These are phyloP conservation scores for Papiliotrema fonsecae DNA, from an alignment of 1,284 basidiomycete species.

Conservation along the genomic window DNA sequence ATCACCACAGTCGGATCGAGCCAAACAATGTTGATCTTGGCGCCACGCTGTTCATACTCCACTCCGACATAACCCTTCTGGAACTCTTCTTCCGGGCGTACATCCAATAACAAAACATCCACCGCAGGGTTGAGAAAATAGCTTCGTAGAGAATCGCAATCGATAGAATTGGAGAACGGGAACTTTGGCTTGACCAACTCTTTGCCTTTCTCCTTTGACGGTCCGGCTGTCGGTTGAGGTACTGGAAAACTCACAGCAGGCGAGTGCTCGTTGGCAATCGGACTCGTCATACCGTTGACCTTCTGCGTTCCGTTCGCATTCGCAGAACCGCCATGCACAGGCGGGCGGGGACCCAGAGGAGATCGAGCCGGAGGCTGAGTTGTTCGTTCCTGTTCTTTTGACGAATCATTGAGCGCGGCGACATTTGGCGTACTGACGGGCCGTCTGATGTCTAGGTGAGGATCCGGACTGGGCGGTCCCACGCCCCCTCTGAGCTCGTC, in stretches of 20 bases:
- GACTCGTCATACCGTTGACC: background rate
- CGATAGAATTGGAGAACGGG: slow-evolving; percentile 57
- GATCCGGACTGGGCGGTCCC: slow-evolving; percentile 8
- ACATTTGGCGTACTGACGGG: slow-evolving; percentile 10
- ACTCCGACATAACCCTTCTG: slow-evolving; percentile 65
- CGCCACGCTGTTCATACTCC: slow-evolving; percentile 48
- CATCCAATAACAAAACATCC: slow-evolving; percentile 74
- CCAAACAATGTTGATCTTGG: slow-evolving; percentile 60
- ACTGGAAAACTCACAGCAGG: background rate
- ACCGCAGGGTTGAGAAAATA: slow-evolving; percentile 58
- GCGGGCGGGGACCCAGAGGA: background rate
- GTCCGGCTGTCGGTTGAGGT: slow-evolving; percentile 1
- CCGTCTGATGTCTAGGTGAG: slow-evolving; percentile 2
- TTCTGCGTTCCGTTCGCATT: too few relatives aligned
- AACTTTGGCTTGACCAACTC: slow-evolving; percentile 47
- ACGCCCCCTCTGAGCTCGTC: slow-evolving; percentile 1
- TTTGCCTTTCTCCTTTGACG: background rate
- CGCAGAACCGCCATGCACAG: background rate
- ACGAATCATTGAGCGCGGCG: slow-evolving; percentile 2
- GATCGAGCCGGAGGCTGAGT: background rate
- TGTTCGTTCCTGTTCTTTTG: background rate
- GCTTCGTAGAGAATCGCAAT: slow-evolving; percentile 58
- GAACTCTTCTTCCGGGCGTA: slow-evolving; percentile 72
- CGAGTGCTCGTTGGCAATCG: background rate
- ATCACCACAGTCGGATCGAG: slow-evolving; percentile 74